Conservation (phyloP, 2,329 filamentous ascomycete species). For the Talaromyces sp. region DNA sequence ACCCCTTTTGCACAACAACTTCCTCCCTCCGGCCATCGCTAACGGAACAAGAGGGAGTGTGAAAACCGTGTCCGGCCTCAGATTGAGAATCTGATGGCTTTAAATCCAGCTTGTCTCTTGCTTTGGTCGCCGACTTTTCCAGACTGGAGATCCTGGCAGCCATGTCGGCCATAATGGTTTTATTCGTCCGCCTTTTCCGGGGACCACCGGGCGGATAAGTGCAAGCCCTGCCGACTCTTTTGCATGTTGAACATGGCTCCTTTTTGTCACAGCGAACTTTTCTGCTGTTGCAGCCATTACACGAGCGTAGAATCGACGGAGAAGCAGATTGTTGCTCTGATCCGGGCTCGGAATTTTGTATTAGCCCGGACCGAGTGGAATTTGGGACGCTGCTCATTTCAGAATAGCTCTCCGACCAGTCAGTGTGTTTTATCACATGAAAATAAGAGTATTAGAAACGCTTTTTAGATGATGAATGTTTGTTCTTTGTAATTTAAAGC, state of each 20-base stretch:
- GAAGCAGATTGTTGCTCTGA: neutral
- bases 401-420: neutral
- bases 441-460: neutral
- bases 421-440: neutral
- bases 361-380: neutral
- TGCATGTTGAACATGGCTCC: slow-evolving; percentile 18
- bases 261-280: slow-evolving; percentile 23
- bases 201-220: slow-evolving; percentile 17
- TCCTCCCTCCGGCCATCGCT: neutral
- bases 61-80: neutral
- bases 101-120: neutral
- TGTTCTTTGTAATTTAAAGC: neutral
- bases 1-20: slow-evolving; percentile 15
- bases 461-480: neutral
- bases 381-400: neutral
- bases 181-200: neutral
- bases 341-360: neutral
- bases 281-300: slow-evolving; percentile 23
- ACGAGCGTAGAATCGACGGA: slow-evolving; percentile 15
- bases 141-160: neutral
- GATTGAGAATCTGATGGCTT: neutral
- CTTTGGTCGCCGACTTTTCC: neutral
- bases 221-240: slow-evolving; percentile 15
- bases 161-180: neutral
- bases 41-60: neutral